Base-by-base conservation (phyloP, 2,329 filamentous ascomycete genomes). In the Epichloe festucae region DNA sequence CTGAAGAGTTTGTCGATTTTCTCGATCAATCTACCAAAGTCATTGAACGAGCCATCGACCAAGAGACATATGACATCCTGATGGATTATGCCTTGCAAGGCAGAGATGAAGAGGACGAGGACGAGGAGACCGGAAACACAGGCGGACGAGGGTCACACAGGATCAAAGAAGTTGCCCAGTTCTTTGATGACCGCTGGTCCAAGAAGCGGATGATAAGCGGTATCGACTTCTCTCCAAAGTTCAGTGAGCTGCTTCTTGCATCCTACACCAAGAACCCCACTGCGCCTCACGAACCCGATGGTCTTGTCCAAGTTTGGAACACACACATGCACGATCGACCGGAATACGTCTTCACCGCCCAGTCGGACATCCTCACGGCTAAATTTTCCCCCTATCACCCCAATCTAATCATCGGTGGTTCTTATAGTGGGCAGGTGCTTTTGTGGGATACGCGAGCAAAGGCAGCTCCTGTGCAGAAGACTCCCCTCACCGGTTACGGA, bases 331-430 rank as follows among this genome's bases (percentile, higher is more conserved):
- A 94, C 60, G 88, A 93, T 59, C 82, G 93, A 34, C 89, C 93
- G 1, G 93, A 98, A 73, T 97, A 95, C 68, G 84, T 95, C 53
- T 96, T 98, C 67, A 90, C 95, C 61, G 90, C 91, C 10, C 91
- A 94, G 55, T 96, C 90, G 44, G 93, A 98, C 68, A 89, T 98
- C 50, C 77, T 98, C 14, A 87, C 90, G 0, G 93, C 93, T 57
- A 94, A 93, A 59, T 98, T 98, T 70, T 97, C 93, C 93, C 93
- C 93, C 0, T 96, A 96, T 65, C 93, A 98, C 66, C 91, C 91
- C 4, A 96, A 95, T 59, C 77, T 98, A 50, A 94, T 98, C 61
- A 82, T 98, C 55, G 93, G 93, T 55, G 94, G 94, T 47, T 90
- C 91, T 38, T 98, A 98, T 70, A 95, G 88, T 54, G 93, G 93